A percentile compares a stretch with the other conserved stretches of the same genome.
Conservation (phyloP, 768 basidiomycete species). For the Hygrophorus pudorinus region DNA sequence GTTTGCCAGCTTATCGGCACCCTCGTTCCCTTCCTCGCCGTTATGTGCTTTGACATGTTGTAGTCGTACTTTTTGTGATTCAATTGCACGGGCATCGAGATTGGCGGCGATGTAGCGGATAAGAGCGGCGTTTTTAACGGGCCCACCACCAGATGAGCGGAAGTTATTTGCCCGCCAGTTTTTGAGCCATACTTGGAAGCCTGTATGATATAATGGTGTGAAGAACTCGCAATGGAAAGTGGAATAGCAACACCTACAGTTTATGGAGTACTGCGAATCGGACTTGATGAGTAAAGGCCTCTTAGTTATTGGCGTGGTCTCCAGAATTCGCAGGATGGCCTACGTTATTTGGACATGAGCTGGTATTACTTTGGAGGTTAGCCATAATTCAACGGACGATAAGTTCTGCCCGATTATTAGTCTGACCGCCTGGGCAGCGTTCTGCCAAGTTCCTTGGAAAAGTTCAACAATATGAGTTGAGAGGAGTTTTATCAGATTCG, state of each 20-base stretch:
- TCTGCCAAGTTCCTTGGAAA: conserved; percentile 65
- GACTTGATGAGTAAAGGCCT: conserved; percentile 65
- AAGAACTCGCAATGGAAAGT: not conserved
- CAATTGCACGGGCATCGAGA: conserved; percentile 38
- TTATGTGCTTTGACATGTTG: conserved; percentile 73
- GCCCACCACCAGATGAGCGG: conserved; percentile 31
- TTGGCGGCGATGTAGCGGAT: conserved; percentile 63
- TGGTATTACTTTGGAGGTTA: not conserved
- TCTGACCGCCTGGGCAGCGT: conserved; percentile 73
- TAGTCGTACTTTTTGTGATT: conserved; percentile 50
- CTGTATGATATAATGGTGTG: conserved; percentile 15
- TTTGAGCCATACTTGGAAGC: conserved; percentile 56
- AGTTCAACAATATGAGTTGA: conserved; percentile 2
- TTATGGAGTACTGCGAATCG: conserved; percentile 78
- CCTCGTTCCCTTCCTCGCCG: conserved; percentile 77
- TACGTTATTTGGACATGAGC: conserved; percentile 18
- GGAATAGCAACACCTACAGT: conserved; percentile 37
- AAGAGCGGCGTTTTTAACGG: conserved; percentile 64
- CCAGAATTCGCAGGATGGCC: conserved; percentile 80
- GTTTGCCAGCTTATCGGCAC: conserved; percentile 69
- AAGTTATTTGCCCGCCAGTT: conserved; percentile 56
- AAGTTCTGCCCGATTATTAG: conserved; percentile 84
- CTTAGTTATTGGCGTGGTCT: conserved; percentile 50
- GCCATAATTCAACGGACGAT: conserved; percentile 41
- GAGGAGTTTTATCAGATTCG: no score